phyloP scores from a whole-genome alignment of 1,284 basidiomycete species.

The Ceratobasidium sp. region DNA sequence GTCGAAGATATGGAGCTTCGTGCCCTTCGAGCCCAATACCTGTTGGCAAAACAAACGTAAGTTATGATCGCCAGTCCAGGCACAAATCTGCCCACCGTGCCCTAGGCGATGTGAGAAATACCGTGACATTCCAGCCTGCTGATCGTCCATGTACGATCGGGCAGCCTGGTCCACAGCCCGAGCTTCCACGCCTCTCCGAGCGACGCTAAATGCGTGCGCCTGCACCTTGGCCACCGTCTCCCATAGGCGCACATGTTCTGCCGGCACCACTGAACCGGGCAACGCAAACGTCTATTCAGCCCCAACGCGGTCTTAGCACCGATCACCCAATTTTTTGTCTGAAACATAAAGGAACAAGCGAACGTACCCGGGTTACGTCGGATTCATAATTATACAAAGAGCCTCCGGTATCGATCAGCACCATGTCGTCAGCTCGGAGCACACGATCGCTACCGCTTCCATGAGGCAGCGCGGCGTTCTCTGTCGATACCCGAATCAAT shows the following conservation, averaged over 20 bases:
- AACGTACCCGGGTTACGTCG: conserved; percentile 75
- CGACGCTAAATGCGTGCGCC: conserved; percentile 59
- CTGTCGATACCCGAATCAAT: conserved; percentile 54
- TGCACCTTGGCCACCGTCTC: conserved; percentile 71
- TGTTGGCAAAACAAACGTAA: conserved; percentile 48
- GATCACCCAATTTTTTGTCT: conserved; percentile 4
- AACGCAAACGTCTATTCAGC: conserved; percentile 81
- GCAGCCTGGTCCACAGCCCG: conserved; percentile 70
- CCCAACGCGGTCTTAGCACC: background rate
- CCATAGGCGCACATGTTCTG: conserved; percentile 69
- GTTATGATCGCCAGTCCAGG: background rate
- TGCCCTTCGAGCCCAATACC: conserved; percentile 85
- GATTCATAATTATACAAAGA: conserved; percentile 74
- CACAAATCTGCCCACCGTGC: conserved; percentile 60
- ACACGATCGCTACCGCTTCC: conserved; percentile 73
- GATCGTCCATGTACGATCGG: conserved; percentile 59
- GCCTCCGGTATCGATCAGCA: conserved; percentile 79
- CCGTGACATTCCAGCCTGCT: conserved; percentile 57
- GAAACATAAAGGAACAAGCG: background rate
- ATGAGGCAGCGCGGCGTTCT: conserved; percentile 85
- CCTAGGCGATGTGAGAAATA: conserved; percentile 85
- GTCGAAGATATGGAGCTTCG: conserved; percentile 79
- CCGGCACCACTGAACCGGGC: conserved; percentile 61
- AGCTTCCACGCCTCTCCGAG: conserved; percentile 61
- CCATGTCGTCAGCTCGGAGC: conserved; percentile 66